phyloP scores from a whole-genome alignment of 257 asterid species.

The Solanum etuberosum region DNA sequence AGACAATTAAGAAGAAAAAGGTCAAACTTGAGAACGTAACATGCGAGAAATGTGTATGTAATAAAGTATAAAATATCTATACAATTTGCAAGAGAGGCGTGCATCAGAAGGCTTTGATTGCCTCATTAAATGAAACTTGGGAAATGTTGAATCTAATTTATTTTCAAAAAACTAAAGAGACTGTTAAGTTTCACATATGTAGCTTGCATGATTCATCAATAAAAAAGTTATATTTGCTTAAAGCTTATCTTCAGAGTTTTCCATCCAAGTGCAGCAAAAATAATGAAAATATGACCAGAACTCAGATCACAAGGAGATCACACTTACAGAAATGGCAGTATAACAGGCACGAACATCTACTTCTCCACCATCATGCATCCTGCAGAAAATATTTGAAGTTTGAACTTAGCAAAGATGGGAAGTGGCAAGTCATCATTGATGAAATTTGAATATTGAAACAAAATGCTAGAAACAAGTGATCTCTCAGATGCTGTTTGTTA shows the following conservation, averaged over 20 bases:
- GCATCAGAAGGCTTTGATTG: not conserved
- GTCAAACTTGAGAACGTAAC: not conserved
- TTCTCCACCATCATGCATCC: constrained; percentile 99
- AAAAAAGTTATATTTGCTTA: not conserved
- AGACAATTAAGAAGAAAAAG: not conserved
- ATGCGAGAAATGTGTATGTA: not conserved
- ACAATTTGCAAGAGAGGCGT: constrained; percentile 7
- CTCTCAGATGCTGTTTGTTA: not conserved
- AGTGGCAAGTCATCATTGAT: not conserved
- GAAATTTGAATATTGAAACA: not conserved
- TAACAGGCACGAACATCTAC: constrained; percentile 94
- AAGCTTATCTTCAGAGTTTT: not conserved
- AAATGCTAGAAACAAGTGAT: not conserved
- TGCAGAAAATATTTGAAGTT: constrained; percentile 10
- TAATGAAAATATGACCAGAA: not conserved
- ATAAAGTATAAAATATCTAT: not conserved
- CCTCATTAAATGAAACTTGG: not conserved
- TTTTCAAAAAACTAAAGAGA: not conserved
- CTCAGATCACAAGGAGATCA: not conserved
- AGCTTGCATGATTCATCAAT: not conserved
- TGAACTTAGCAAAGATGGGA: not conserved
- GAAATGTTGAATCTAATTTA: not conserved
- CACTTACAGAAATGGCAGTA: constrained; percentile 92
- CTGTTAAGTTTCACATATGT: not conserved
- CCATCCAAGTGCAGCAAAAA: not conserved